Conservation (phyloP, 805 yeast genomes). For the Wickerhamomyces chambardii region DNA sequence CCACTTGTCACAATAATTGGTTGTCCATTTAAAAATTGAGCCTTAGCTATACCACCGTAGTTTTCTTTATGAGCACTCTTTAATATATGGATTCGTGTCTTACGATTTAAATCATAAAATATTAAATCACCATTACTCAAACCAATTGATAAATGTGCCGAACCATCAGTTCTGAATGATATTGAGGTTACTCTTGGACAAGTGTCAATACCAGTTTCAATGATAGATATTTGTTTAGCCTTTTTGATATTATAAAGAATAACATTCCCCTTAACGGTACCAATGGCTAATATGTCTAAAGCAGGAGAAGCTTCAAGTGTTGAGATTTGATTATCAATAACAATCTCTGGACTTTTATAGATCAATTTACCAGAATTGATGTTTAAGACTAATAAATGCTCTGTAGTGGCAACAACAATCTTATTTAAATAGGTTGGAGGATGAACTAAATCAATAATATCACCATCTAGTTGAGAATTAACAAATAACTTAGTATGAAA, state of each 20-base stretch:
- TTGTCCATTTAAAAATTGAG: conserved; percentile 79
- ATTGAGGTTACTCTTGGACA: conserved; percentile 38
- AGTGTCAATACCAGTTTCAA: conserved; percentile 21
- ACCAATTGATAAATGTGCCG: conserved; percentile 75
- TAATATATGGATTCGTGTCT: conserved; percentile 67
- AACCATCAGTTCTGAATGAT: conserved; percentile 89
- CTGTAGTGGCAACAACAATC: conserved; percentile 70
- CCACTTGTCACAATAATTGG: conserved; percentile 86
- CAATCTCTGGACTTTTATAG: conserved; percentile 40
- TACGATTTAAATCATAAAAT: conserved; percentile 73
- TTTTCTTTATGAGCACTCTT: conserved; percentile 64
- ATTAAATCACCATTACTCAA: conserved; percentile 73
- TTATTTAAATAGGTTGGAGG: conserved; percentile 92
- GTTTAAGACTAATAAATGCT: conserved; percentile 55
- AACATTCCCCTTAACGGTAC: conserved; percentile 61
- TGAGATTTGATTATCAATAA: conserved; percentile 42
- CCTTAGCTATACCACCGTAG: conserved; percentile 71
- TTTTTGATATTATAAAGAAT: conserved; percentile 58
- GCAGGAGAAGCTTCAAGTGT: conserved; percentile 81
- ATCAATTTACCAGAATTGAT: conserved; percentile 69
- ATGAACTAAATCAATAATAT: conserved; percentile 61
- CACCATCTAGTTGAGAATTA: conserved; percentile 53
- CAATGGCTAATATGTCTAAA: conserved; percentile 74
- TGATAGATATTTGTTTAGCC: conserved; percentile 46
- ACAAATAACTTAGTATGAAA: conserved; percentile 55